Conservation (phyloP, 164 flowering plant species). For the Vitis rotundifolia region DNA sequence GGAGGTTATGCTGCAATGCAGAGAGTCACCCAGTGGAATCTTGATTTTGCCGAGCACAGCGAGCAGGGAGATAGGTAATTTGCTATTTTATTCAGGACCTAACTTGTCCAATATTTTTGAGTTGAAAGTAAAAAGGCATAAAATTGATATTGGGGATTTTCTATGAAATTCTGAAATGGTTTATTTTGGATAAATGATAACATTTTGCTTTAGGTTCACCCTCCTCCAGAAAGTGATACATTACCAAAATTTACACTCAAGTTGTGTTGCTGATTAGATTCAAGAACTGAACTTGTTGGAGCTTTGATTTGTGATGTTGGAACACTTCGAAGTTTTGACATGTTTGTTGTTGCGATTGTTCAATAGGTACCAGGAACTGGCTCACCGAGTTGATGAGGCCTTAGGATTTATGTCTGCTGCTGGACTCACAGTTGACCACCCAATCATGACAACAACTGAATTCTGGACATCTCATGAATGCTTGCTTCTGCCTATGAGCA, state of each 20-base stretch:
- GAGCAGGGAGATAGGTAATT: constrained; percentile 50
- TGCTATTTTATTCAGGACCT: neutral
- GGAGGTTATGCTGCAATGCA: constrained; percentile 57
- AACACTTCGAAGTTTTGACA: neutral
- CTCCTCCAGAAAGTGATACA: too few species aligned
- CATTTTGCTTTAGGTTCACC: too few species aligned
- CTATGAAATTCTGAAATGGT: too few species aligned
- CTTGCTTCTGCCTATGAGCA: constrained; percentile 49
- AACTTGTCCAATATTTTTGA: too few species aligned
- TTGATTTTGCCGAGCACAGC: constrained; percentile 46
- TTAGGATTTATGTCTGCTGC: constrained; percentile 49
- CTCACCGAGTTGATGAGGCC: constrained; percentile 44
- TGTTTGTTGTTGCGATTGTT: neutral
- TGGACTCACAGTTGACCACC: constrained; percentile 47
- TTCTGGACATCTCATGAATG: constrained; percentile 61
- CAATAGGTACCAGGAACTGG: constrained; percentile 44
- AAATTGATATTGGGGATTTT: too few species aligned
- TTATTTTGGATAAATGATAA: too few species aligned
- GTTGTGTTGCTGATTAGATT: neutral
- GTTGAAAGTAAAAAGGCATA: too few species aligned
- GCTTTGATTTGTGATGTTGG: neutral
- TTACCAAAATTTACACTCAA: neutral
- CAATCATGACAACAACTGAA: constrained; percentile 48
- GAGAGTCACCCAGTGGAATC: constrained; percentile 52
- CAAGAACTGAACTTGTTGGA: too few species aligned